phyloP scores from a whole-genome alignment of 805 yeast species.

The Pichia paraexigua region DNA sequence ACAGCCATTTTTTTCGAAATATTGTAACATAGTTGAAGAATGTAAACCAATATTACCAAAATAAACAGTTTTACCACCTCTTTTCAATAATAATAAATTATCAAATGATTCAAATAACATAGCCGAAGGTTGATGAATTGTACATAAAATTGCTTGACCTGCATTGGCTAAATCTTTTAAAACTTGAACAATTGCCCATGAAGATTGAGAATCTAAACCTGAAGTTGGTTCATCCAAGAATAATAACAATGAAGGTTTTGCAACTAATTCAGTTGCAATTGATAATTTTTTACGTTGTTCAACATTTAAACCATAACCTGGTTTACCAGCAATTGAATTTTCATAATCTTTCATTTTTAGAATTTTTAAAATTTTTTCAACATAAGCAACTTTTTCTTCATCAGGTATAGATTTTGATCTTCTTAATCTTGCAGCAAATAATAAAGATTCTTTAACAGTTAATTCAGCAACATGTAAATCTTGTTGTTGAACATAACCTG shows the following conservation, averaged over 20 bases:
- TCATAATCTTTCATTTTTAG: conserved; percentile 38
- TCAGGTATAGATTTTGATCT: conserved; percentile 34
- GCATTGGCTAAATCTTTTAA: conserved; percentile 41
- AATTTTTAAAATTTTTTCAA: conserved; percentile 33
- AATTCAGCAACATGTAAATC: conserved; percentile 43
- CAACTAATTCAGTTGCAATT: conserved; percentile 48
- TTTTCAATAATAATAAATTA: conserved; percentile 36
- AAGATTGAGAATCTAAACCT: conserved; percentile 51
- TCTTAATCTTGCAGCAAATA: conserved; percentile 43
- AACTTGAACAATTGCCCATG: conserved; percentile 50
- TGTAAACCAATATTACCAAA: conserved; percentile 46
- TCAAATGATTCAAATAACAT: conserved; percentile 35
- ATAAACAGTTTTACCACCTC: conserved; percentile 47
- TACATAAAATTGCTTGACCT: conserved; percentile 53
- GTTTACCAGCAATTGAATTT: conserved; percentile 42
- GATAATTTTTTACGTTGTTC: conserved; percentile 48
- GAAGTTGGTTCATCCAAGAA: conserved; percentile 58
- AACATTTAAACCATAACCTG: conserved; percentile 44
- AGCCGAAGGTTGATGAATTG: conserved; percentile 47
- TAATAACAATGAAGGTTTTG: conserved; percentile 43
- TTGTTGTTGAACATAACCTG: conserved; percentile 52
- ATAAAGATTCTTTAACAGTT: conserved; percentile 44
- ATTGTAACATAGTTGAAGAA: conserved; percentile 34
- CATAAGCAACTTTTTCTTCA: conserved; percentile 36
- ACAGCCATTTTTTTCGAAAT: conserved; percentile 51